phyloP scores from a whole-genome alignment of 2,329 filamentous ascomycete genomes.

The Dactylonectria macrodidyma region DNA sequence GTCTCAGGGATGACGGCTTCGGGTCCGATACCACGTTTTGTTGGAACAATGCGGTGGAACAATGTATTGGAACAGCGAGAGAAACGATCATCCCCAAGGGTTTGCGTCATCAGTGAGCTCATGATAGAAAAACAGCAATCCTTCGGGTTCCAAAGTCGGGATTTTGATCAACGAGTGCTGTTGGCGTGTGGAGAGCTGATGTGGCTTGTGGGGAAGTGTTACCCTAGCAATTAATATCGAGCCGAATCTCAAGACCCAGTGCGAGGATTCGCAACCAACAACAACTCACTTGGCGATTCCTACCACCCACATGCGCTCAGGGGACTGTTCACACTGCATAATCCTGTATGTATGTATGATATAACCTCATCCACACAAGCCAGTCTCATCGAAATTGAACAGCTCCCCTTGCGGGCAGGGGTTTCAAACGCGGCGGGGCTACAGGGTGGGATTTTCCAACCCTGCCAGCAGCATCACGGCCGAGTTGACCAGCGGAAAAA shows the following conservation, averaged over 20 bases:
- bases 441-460: constrained; percentile 8
- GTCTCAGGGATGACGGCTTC: not conserved
- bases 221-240: not conserved
- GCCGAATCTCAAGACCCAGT: not conserved
- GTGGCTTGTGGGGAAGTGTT: not conserved
- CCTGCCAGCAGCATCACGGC: not conserved
- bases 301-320: not conserved
- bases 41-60: not conserved
- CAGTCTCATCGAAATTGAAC: constrained; percentile 15
- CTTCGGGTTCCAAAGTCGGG: not conserved
- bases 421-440: constrained; percentile 28
- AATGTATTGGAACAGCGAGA: not conserved
- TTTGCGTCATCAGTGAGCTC: not conserved
- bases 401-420: constrained; percentile 20
- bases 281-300: not conserved
- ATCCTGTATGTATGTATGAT: not conserved
- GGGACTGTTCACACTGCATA: not conserved
- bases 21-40: not conserved
- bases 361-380: not conserved
- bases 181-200: not conserved
- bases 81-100: not conserved
- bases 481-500: constrained; percentile 36
- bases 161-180: not conserved
- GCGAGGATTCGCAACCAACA: not conserved
- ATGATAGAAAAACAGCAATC: not conserved